Percentiles rank a stretch among this genome's conserved stretches.
Conservation (phyloP, 2,329 filamentous ascomycete genomes). For the Fusarium nisikadoi region DNA sequence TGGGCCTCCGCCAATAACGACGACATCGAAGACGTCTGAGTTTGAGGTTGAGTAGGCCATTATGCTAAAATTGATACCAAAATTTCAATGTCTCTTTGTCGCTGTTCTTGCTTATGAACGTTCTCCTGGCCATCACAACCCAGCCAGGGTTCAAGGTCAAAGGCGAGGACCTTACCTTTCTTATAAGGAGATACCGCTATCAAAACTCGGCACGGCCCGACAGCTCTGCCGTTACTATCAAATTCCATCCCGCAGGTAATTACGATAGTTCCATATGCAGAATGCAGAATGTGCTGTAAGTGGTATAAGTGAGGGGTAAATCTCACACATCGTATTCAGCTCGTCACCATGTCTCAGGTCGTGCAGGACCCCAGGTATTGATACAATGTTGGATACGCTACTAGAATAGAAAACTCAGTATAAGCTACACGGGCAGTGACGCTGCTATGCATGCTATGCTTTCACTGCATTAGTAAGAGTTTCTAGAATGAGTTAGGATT, state of each 20-base stretch:
- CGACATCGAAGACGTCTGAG: slow-evolving; percentile 12
- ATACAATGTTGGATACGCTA: accelerated
- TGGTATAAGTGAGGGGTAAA: neutral
- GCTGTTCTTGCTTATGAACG: accelerated
- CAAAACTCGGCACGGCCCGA: neutral
- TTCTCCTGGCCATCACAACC: accelerated
- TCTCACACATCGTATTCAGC: neutral
- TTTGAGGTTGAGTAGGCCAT: neutral
- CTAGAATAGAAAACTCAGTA: accelerated
- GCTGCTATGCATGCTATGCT: neutral
- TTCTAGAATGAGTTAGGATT: neutral
- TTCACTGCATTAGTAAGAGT: neutral
- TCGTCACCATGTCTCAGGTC: neutral
- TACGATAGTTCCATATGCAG: neutral
- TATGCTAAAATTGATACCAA: accelerated
- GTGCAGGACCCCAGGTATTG: neutral
- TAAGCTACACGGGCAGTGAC: neutral
- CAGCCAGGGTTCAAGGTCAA: accelerated
- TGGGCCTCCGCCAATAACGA: slow-evolving; percentile 20
- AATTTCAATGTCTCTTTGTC: neutral
- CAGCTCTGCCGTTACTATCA: neutral
- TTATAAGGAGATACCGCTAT: neutral
- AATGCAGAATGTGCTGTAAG: neutral
- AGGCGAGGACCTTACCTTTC: neutral
- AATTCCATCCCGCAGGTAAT: neutral